Evolutionary conservation across 352 stramenopile genomes (phyloP), one percentile per base, ranked within the genome.

Genomic region (Pythium sukuiense): DNA sequence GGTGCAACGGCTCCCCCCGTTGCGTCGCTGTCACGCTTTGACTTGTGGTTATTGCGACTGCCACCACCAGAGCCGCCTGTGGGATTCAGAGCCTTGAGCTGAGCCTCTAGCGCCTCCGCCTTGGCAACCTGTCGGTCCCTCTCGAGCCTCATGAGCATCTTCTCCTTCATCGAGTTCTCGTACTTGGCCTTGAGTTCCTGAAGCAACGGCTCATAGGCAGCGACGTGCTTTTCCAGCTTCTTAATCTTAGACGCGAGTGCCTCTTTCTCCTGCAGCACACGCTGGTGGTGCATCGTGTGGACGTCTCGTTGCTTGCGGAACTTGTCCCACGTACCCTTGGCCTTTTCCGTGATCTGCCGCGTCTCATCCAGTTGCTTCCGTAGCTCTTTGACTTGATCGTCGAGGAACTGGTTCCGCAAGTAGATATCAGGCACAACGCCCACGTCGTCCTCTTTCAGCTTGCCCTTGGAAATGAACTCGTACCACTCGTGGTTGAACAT

Each of bases 401-500:
- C 89, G 35, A 98, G 76, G 20, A 90, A 87, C 67, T 98, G 81
- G 70, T 98, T 98, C 37, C 89, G 80, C 58, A 97, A 62, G 72
- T 98, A 98, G 50, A 98, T 98, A 69, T 98, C 95, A 14, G 95
- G 93, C 62, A 98, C 95, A 33, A 96, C 81, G 43, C 80, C 79
- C 4, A 95, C 81, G 70, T 97, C 82, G 63, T 98, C 92, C 55
- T 96, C 86, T 13, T 79, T 80, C 12, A 98, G 71, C 67, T 96
- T 96, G 20, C 92, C 94, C 69, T 98, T 98, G 30, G 88, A 77
- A 58, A 96, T 77, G 49, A 98, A 90, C 66, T 98, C 92, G 77
- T 97, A 98, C 93, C 95, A 98, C 76, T 98, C 95, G 65, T 96
- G 93, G 72, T 98, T 98, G 75, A 98, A 98, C 65, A 80, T 81